A percentile compares a stretch with the other conserved stretches of the same genome.
These are phyloP conservation scores for Gossypium davidsonii DNA, from an alignment of 441 rosid genomes.

Conservation along the genomic window DNA sequence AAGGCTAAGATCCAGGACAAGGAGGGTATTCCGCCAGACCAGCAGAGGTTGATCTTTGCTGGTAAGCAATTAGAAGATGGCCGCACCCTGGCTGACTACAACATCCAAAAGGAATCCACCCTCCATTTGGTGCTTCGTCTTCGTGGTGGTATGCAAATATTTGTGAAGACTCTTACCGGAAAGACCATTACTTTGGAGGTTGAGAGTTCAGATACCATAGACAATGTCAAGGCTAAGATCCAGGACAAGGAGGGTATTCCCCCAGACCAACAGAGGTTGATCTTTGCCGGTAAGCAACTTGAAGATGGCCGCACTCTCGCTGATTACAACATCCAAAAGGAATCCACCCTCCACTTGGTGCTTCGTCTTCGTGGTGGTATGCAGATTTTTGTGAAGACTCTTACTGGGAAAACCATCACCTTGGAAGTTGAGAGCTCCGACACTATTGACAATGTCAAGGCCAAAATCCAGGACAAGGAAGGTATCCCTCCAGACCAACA, in stretches of 20 bases:
- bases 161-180: neutral
- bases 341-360: conserved; percentile 9
- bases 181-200: conserved; percentile 3
- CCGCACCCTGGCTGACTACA: conserved; percentile 2
- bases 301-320: conserved; percentile 9
- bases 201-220: neutral
- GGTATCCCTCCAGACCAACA: conserved; percentile 6
- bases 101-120: conserved; percentile 7
- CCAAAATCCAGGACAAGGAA: conserved; percentile 7
- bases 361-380: conserved; percentile 6
- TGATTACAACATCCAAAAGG: conserved; percentile 10
- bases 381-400: conserved; percentile 4
- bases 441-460: conserved; percentile 3
- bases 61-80: conserved; percentile 14
- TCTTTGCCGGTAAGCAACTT: conserved; percentile 10
- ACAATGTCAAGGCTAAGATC: conserved; percentile 6
- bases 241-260: conserved; percentile 4
- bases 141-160: conserved; percentile 12
- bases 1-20: conserved; percentile 5
- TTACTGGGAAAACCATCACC: neutral
- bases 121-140: conserved; percentile 15
- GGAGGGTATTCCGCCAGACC: conserved; percentile 7
- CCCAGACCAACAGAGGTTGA: conserved; percentile 7
- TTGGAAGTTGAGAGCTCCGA: conserved; percentile 5
- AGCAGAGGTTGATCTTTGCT: neutral